These are phyloP conservation scores for Dryadomyces quercus-mongolicae DNA, from an alignment of 2,329 filamentous ascomycete genomes.

Conservation along the genomic window DNA sequence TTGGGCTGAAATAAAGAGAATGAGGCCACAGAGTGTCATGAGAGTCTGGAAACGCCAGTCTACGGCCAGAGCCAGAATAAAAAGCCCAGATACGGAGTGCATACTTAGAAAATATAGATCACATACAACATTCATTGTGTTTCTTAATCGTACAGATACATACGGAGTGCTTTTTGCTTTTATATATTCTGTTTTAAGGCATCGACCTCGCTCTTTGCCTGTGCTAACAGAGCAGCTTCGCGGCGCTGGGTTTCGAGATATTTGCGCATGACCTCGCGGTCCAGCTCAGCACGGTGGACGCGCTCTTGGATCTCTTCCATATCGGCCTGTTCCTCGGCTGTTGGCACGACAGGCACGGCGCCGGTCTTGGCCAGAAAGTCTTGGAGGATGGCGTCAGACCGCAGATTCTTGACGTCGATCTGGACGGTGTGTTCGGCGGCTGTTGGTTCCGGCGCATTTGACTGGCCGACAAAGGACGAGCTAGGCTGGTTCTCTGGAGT, in stretches of 20 bases:
- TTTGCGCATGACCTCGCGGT: constrained; percentile 40
- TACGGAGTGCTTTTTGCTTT: background rate
- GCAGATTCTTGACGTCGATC: constrained; percentile 52
- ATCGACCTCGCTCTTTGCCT: constrained; percentile 40
- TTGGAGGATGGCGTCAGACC: constrained; percentile 49
- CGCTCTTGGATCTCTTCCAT: constrained; percentile 45
- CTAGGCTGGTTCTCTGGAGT: constrained; percentile 25
- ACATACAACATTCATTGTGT: background rate
- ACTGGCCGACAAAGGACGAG: constrained; percentile 34
- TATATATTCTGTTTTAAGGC: constrained; percentile 23
- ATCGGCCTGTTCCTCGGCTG: constrained; percentile 50
- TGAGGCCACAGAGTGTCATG: too few relatives aligned
- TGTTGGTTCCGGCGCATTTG: constrained; percentile 34
- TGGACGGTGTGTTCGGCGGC: constrained; percentile 36
- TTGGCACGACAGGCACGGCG: constrained; percentile 43
- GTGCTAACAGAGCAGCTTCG: constrained; percentile 45
- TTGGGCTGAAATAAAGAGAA: constrained; percentile 60
- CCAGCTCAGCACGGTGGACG: constrained; percentile 34
- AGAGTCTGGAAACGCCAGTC: background rate
- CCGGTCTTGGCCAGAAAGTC: constrained; percentile 51
- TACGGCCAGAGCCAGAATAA: background rate
- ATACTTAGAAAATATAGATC: background rate
- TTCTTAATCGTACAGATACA: background rate
- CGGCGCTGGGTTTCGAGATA: constrained; percentile 44
- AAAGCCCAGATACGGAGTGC: background rate